phyloP scores from a whole-genome alignment of 768 basidiomycete species.

The Pleurotus giganteus region DNA sequence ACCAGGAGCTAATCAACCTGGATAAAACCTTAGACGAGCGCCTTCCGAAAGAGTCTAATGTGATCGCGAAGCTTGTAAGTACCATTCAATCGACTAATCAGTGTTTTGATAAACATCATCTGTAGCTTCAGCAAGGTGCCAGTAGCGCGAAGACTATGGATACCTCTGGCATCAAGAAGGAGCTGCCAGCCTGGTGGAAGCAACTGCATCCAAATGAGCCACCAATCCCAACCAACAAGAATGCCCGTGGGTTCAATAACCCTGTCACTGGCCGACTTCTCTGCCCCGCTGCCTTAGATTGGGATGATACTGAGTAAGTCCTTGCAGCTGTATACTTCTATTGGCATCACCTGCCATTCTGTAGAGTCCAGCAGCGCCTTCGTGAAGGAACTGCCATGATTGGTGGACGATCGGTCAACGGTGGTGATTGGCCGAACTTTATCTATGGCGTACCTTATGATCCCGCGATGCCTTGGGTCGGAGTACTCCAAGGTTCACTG shows the following conservation, averaged over 20 bases:
- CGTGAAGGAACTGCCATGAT: background rate
- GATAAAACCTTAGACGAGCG: too few species aligned
- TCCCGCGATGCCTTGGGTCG: background rate
- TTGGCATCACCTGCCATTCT: background rate
- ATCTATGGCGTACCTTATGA: background rate
- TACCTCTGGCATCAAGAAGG: conserved; percentile 1
- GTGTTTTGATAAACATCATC: background rate
- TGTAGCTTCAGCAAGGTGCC: background rate
- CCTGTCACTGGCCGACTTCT: conserved; percentile 18
- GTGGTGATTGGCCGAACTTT: background rate
- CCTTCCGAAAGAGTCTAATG: too few species aligned
- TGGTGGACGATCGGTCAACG: background rate
- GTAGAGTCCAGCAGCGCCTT: background rate
- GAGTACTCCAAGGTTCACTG: background rate
- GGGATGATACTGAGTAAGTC: conserved; percentile 18
- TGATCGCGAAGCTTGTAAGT: background rate
- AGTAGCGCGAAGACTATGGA: background rate
- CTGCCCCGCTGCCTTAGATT: conserved; percentile 20
- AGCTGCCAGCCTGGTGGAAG: background rate
- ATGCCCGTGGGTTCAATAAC: conserved; percentile 16
- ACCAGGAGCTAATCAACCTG: background rate
- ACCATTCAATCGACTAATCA: too few species aligned
- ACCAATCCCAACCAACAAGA: conserved; percentile 14
- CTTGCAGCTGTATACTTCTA: background rate
- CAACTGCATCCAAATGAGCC: background rate